Conservation (phyloP, 1,284 basidiomycete genomes). For the Apiotrichum brassicae region DNA sequence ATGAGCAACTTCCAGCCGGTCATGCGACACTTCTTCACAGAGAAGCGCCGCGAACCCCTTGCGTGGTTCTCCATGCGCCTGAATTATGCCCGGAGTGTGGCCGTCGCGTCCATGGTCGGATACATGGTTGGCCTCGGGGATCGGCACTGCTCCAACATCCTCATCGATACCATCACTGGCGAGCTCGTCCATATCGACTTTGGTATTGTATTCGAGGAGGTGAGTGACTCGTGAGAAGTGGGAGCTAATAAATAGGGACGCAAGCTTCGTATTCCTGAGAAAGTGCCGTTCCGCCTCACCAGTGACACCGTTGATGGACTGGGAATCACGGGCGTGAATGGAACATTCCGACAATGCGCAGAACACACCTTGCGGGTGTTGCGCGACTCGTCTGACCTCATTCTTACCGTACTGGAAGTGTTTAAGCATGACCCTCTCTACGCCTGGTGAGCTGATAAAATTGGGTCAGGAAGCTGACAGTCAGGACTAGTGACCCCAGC, state of each 20-base stretch:
- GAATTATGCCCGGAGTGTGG: slow-evolving; percentile 83
- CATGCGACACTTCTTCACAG: slow-evolving; percentile 90
- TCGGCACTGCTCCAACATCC: slow-evolving; percentile 85
- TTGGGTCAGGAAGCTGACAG: slow-evolving; percentile 15
- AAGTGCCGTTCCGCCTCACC: slow-evolving; percentile 91
- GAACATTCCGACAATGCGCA: slow-evolving; percentile 89
- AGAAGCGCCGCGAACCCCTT: slow-evolving; percentile 77
- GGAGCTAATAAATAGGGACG: slow-evolving; percentile 59
- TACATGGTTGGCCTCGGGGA: slow-evolving; percentile 90
- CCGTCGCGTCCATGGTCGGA: slow-evolving; percentile 89
- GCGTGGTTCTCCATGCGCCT: slow-evolving; percentile 91
- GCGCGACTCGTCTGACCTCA: slow-evolving; percentile 72
- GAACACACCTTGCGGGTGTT: slow-evolving; percentile 90
- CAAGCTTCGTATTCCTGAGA: slow-evolving; percentile 72
- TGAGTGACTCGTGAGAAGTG: slow-evolving; percentile 43
- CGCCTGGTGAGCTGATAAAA: slow-evolving; percentile 59
- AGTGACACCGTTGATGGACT: slow-evolving; percentile 90
- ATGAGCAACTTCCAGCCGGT: slow-evolving; percentile 67
- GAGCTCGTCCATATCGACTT: slow-evolving; percentile 93
- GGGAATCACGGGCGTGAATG: slow-evolving; percentile 82
- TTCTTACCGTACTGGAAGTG: slow-evolving; percentile 92
- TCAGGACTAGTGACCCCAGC: slow-evolving; percentile 57
- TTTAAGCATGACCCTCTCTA: slow-evolving; percentile 96
- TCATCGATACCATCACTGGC: slow-evolving; percentile 75
- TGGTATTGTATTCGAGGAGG: slow-evolving; percentile 94